phyloP scores from a whole-genome alignment of 139 green algal species.

The Chlorella sp. region DNA sequence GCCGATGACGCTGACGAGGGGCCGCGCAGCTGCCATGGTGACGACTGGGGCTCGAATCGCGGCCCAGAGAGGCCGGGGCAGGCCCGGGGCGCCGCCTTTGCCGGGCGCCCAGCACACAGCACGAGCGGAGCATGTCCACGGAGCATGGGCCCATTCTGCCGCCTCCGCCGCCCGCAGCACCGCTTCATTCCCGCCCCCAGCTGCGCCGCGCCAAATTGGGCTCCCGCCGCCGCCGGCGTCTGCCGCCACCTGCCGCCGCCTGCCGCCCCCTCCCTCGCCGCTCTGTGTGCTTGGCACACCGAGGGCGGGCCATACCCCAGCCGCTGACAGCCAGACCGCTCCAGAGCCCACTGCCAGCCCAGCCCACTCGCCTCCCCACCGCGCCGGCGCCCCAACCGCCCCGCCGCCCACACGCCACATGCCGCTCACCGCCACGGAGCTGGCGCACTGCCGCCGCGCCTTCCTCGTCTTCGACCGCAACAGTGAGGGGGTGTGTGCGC shows the following conservation, averaged over 20 bases:
- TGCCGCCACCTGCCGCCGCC: neutral
- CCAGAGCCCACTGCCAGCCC: no score
- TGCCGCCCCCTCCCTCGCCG: neutral
- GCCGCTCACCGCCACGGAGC: conserved; percentile 1
- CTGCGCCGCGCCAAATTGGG: no score
- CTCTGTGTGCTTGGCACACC: no score
- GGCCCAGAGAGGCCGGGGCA: no score
- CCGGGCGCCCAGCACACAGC: no score
- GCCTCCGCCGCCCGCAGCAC: neutral
- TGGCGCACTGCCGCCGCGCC: neutral
- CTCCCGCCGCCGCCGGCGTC: no score
- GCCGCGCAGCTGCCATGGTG: neutral
- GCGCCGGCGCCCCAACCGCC: neutral
- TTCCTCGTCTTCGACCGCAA: conserved; percentile 10
- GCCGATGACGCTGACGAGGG: neutral
- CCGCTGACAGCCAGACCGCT: no score
- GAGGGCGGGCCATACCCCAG: no score
- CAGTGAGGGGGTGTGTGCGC: neutral
- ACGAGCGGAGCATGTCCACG: no score
- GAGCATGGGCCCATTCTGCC: neutral
- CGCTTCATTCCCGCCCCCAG: neutral
- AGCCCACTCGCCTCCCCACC: neutral
- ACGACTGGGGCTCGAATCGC: no score
- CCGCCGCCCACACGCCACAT: neutral
- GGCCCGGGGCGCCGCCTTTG: no score